These are phyloP conservation scores for Theobroma cacao DNA, from an alignment of 345 rosid species.

Conservation along the genomic window DNA sequence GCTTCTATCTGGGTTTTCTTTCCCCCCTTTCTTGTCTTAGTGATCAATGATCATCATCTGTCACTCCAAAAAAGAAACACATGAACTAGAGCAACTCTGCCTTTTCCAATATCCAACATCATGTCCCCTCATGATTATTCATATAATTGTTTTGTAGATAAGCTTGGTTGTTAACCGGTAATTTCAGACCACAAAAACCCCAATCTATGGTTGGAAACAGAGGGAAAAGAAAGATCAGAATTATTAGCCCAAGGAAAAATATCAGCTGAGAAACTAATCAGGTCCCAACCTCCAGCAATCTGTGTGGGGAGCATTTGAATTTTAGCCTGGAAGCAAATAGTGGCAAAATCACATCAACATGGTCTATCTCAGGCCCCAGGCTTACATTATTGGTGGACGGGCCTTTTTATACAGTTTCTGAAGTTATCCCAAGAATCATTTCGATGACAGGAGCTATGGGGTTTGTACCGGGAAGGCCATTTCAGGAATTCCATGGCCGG, in stretches of 20 bases:
- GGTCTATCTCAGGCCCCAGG: slow-evolving; percentile 6
- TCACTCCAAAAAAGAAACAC: not conserved
- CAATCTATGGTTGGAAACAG: not conserved
- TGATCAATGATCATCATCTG: slow-evolving; percentile 9
- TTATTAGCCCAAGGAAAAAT: not conserved
- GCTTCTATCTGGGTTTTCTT: slow-evolving; percentile 16
- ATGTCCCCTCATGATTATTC: not conserved
- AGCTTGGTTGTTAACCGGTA: slow-evolving; percentile 1
- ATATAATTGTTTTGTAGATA: slow-evolving; percentile 2
- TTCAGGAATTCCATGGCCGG: not conserved
- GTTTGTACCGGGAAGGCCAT: not conserved
- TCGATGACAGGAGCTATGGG: slow-evolving; percentile 1
- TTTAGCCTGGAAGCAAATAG: not conserved
- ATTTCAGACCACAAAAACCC: slow-evolving; percentile 13
- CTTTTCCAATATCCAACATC: not conserved
- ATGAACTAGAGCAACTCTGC: not conserved
- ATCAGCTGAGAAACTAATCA: not conserved
- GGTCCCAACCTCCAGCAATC: slow-evolving; percentile 12
- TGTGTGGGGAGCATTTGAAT: not conserved
- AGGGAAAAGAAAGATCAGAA: not conserved
- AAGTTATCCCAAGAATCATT: slow-evolving; percentile 6
- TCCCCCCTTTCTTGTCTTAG: not conserved
- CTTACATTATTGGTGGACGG: slow-evolving; percentile 22
- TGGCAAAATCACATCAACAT: slow-evolving; percentile 14
- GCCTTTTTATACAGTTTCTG: slow-evolving; percentile 11